Percentiles rank a stretch among this genome's conserved stretches.
phyloP scores from a whole-genome alignment of 305 asterid species.

The Solanum hybrid region DNA sequence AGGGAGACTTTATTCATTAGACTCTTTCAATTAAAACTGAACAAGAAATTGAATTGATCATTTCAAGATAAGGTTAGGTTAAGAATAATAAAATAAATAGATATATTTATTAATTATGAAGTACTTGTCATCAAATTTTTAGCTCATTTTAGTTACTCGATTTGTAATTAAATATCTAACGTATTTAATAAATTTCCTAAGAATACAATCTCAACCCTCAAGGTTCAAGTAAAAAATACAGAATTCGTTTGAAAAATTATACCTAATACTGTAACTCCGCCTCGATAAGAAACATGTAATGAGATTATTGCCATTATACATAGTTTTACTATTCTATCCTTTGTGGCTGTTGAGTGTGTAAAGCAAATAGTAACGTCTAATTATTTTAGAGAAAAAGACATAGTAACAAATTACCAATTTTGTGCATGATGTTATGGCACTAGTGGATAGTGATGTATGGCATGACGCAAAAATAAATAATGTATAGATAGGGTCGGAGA shows the following conservation, averaged over 20 bases:
- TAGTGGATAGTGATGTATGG: neutral
- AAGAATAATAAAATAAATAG: neutral
- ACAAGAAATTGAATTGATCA: neutral
- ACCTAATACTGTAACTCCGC: neutral
- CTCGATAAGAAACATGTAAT: neutral
- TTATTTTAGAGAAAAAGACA: neutral
- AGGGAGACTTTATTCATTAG: neutral
- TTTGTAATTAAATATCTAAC: no score
- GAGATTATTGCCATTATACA: neutral
- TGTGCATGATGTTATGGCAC: neutral
- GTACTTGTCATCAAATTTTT: no score
- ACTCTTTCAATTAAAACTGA: neutral
- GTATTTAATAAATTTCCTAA: no score
- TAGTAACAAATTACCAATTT: neutral
- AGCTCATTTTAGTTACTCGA: no score
- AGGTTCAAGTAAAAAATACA: neutral
- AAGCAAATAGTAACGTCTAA: neutral
- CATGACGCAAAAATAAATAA: neutral
- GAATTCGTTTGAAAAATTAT: neutral
- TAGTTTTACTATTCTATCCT: neutral
- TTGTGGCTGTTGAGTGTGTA: neutral
- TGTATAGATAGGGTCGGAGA: neutral
- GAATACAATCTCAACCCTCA: no score
- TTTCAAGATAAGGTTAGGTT: neutral
- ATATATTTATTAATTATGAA: no score